Evolutionary conservation across 306 rosid genomes (phyloP), one percentile per base, ranked within the genome.

Genomic region (Pyrus communis): DNA sequence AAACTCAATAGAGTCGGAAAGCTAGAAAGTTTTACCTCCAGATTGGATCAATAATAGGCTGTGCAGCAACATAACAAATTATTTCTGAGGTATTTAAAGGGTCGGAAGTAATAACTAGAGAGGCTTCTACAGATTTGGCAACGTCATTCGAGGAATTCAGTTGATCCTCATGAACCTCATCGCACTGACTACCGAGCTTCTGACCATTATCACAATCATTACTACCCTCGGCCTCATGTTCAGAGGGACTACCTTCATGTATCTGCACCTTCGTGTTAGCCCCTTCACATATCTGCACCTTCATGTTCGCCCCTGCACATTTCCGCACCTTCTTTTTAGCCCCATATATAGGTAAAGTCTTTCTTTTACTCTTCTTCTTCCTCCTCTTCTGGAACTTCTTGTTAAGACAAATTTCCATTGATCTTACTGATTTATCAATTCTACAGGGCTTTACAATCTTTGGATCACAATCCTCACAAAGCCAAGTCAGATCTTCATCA

Each of bases 401-500:
- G 57, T 68, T 67, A 68, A 75, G n/a, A 38, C 4, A 9, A n/a
- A 28, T 23, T 60, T 23, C 42, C 22, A 22, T 67, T 40, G 71
- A 40, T 12, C 75, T 65, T 42, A 40, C 63, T 57, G 75, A 12
- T 71, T 73, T 60, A 22, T 75, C 70, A 76, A n/a, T 51, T 72
- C 59, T 71, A 52, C 67, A 77, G 61, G 73, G 78, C 76, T 75
- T 77, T 67, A 13, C 64, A 60, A 59, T 71, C 65, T 60, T 58
- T 71, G 79, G 69, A 81, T 82, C 84, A 62, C 98, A 94, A 51
- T 90, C 91, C 80, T 81, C 93, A 85, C 98, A 94, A 77, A 74
- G 79, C 98, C 97, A 94, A 55, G 77, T 71, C 78, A 83, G 81
- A n/a, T 80, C 71, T 45, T 83, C 86, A 51, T 31, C 33, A 31